These are phyloP conservation scores for Chlorencoelia australis DNA, from an alignment of 2,329 filamentous ascomycete species.

Conservation along the genomic window DNA sequence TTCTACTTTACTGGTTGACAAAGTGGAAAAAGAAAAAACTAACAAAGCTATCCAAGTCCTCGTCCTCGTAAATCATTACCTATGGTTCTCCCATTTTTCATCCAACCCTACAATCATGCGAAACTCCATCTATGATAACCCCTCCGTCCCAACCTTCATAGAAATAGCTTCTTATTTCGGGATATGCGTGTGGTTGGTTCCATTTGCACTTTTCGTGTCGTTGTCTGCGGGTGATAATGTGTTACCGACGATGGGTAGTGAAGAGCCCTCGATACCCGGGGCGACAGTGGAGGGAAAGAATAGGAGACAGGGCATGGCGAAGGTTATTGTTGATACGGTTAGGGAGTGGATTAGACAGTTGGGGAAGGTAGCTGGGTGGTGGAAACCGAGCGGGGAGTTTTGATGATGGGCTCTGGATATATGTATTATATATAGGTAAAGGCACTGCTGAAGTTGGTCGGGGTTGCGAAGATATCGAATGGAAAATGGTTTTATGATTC, in stretches of 20 bases:
- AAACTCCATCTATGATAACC: constrained; percentile 52
- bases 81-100: constrained; percentile 94
- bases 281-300: constrained; percentile 34
- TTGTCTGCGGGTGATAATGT: constrained; percentile 92
- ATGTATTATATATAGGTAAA: constrained; percentile 4
- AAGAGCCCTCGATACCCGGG: constrained; percentile 36
- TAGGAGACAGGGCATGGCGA: constrained; percentile 55
- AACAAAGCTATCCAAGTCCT: constrained; percentile 43
- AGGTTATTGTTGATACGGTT: constrained; percentile 51
- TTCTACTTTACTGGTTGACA: background rate
- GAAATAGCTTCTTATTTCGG: constrained; percentile 96
- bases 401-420: constrained; percentile 8
- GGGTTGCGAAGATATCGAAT: constrained; percentile 1
- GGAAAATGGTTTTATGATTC: background rate
- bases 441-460: constrained; percentile 1
- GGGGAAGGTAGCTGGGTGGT: constrained; percentile 22
- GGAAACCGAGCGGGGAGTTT: constrained; percentile 22
- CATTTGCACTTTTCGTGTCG: constrained; percentile 90
- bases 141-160: constrained; percentile 68
- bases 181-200: constrained; percentile 91
- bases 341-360: constrained; percentile 39
- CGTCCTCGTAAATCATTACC: constrained; percentile 82
- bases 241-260: constrained; percentile 79
- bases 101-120: constrained; percentile 48
- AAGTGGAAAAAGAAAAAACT: background rate